Percentiles rank a stretch among this genome's conserved stretches.
These are phyloP conservation scores for Cadophora sp. DNA, from an alignment of 2,329 filamentous ascomycete genomes.

Conservation along the genomic window DNA sequence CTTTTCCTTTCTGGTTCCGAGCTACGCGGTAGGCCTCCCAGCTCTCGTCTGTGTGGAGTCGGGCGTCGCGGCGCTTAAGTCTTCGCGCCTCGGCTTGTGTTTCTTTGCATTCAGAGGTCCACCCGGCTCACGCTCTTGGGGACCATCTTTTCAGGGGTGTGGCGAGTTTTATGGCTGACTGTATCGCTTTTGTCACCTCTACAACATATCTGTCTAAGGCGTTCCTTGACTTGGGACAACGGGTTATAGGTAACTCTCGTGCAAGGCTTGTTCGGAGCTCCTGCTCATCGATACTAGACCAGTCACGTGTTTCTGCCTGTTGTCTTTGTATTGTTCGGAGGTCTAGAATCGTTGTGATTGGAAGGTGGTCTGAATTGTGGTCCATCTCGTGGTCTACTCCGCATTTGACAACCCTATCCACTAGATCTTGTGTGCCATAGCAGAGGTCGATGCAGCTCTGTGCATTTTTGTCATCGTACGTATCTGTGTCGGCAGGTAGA, in stretches of 20 bases:
- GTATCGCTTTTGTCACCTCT: not conserved
- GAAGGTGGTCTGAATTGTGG: not conserved
- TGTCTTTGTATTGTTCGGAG: not conserved
- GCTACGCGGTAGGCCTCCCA: conserved; percentile 11
- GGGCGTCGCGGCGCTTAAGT: not conserved
- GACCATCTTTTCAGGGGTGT: conserved; percentile 1
- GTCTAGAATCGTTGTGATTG: not conserved
- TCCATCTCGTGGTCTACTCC: not conserved
- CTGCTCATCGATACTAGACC: too few relatives aligned
- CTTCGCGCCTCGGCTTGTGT: conserved; percentile 7
- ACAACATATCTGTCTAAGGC: too few relatives aligned
- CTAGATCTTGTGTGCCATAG: not conserved
- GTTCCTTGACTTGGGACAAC: too few relatives aligned
- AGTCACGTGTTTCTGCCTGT: too few relatives aligned
- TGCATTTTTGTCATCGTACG: not conserved
- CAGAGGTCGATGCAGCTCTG: not conserved
- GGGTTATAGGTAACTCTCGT: too few relatives aligned
- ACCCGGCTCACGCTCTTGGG: not conserved
- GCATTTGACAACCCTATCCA: not conserved
- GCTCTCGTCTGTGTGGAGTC: conserved; percentile 5
- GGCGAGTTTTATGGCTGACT: not conserved
- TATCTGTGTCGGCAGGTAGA: not conserved
- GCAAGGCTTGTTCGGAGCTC: too few relatives aligned
- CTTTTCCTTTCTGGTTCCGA: conserved; percentile 9
- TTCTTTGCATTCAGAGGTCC: not conserved